Base-by-base conservation (phyloP, 2,329 filamentous ascomycete genomes). In the Camillea tinctor region DNA sequence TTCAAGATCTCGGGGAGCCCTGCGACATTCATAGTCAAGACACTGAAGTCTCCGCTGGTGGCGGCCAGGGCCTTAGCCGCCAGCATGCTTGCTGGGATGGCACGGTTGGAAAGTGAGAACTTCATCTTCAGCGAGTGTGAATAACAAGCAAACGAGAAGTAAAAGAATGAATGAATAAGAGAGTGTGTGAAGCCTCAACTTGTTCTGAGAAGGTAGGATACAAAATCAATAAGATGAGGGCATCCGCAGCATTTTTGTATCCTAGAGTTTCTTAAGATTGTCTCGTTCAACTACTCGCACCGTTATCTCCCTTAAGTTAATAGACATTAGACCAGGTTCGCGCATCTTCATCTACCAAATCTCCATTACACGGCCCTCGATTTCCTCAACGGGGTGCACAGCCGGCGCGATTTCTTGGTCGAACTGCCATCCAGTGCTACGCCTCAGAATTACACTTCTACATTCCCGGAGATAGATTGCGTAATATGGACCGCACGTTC, bases 1-100 rank as follows among this genome's bases (percentile, higher is more conserved):
- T 88, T 84, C 52, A 89, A 69, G 58, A 84, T 72, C 1, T 50
- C 70, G 1, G 71, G 71, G 24, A 73, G 56, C 4, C 71, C 71
- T 22, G 71, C 71, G 22, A 72, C 71, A 51, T 72, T 72, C 69
- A 72, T 72, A 50, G 62, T 69, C 49, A 72, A 58, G 55, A 72
- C 59, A 44, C 61, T 73, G 61, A 73, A 72, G 23, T 68, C 64
- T 58, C 71, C 71, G 58, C 64, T 66, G 6, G 68, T 70, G 40
- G 65, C 68, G 50, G 68, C 68, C n/a, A 67, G 52, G 19, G 51
- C 62, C n/a, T 54, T 49, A 50, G 59, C 49, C 48, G 22, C 58
- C 11, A 60, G 20, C 53, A 66, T 52, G 3, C 62, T 24, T 48
- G 59, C 60, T 24, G 63, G 55, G 56, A 56, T 26, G 54, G 60